These are phyloP conservation scores for Fusarium pseudograminearum DNA, from an alignment of 2,329 filamentous ascomycete species.

Conservation along the genomic window DNA sequence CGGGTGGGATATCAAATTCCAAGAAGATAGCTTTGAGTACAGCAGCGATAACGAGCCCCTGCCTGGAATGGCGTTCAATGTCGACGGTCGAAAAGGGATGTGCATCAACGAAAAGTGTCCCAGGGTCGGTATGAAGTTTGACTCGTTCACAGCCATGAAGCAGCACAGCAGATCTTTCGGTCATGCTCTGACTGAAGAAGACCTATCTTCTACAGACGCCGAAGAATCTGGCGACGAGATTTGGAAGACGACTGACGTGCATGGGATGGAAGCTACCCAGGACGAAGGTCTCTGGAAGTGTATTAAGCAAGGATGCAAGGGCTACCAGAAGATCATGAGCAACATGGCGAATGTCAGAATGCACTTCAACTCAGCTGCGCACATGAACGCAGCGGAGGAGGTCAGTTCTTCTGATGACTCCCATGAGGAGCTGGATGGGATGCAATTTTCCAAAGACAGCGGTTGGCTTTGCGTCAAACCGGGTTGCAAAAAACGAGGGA, in stretches of 20 bases:
- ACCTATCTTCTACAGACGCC: neutral
- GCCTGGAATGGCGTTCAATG: slow-evolving; percentile 14
- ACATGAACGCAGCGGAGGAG: slow-evolving; percentile 10
- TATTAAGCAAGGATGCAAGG: slow-evolving; percentile 23
- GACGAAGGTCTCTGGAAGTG: slow-evolving; percentile 19
- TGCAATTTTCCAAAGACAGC: neutral
- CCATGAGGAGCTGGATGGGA: slow-evolving; percentile 3
- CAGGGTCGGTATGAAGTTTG: slow-evolving; percentile 1
- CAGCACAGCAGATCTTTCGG: slow-evolving; percentile 18
- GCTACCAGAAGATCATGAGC: slow-evolving; percentile 6
- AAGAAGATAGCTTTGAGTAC: neutral
- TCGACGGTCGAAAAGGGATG: neutral
- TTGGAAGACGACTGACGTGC: slow-evolving; percentile 15
- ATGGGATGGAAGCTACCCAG: slow-evolving; percentile 21
- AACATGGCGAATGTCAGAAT: neutral
- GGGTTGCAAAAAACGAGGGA: slow-evolving; percentile 1
- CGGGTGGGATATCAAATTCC: neutral
- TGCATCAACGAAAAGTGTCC: slow-evolving; percentile 29
- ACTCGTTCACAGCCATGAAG: neutral
- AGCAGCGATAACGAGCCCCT: neutral
- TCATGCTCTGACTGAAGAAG: slow-evolving; percentile 6
- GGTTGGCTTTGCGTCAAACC: slow-evolving; percentile 11
- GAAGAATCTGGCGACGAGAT: neutral
- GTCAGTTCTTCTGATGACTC: slow-evolving; percentile 14
- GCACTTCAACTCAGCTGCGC: slow-evolving; percentile 13